A percentile compares a stretch with the other conserved stretches of the same genome.
Evolutionary conservation across 1,139 yeast genomes (phyloP).

Genomic region (Geotrichum reessii): DNA sequence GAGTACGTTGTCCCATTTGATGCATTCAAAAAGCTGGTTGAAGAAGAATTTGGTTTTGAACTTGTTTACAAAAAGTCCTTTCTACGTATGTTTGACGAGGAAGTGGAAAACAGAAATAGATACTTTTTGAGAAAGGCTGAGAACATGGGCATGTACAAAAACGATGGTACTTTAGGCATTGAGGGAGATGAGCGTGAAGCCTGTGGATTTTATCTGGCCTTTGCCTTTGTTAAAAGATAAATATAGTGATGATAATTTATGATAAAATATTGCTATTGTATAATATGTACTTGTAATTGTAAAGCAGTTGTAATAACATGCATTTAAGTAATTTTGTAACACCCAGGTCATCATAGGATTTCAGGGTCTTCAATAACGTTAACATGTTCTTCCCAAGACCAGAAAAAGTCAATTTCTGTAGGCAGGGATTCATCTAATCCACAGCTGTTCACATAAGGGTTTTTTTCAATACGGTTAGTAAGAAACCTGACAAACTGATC

Average conservation of each 20-base stretch:
- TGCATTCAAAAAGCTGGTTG: slow-evolving; percentile 67
- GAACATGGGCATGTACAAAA: slow-evolving; percentile 35
- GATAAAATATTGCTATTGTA: not conserved
- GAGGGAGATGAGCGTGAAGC: slow-evolving; percentile 91
- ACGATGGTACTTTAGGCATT: slow-evolving; percentile 79
- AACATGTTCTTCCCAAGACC: slow-evolving; percentile 19
- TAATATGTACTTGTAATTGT: not conserved
- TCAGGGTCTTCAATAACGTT: slow-evolving; percentile 8
- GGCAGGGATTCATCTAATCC: slow-evolving; percentile 15
- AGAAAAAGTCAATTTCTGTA: slow-evolving; percentile 19
- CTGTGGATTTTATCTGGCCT: slow-evolving; percentile 73
- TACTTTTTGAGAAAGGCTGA: slow-evolving; percentile 12
- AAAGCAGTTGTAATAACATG: not conserved
- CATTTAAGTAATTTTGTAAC: not conserved
- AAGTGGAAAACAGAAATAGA: slow-evolving; percentile 52
- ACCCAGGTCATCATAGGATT: not conserved
- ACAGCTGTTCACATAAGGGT: slow-evolving; percentile 6
- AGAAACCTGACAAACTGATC: slow-evolving; percentile 19
- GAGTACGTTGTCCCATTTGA: slow-evolving; percentile 98
- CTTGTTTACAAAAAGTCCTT: slow-evolving; percentile 72
- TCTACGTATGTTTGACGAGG: slow-evolving; percentile 74
- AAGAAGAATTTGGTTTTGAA: slow-evolving; percentile 70
- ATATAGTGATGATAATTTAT: not conserved
- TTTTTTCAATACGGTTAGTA: not conserved
- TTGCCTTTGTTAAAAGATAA: slow-evolving; percentile 59